Conservation (phyloP, 345 rosid genomes). For the Eucalyptus coolabah region DNA sequence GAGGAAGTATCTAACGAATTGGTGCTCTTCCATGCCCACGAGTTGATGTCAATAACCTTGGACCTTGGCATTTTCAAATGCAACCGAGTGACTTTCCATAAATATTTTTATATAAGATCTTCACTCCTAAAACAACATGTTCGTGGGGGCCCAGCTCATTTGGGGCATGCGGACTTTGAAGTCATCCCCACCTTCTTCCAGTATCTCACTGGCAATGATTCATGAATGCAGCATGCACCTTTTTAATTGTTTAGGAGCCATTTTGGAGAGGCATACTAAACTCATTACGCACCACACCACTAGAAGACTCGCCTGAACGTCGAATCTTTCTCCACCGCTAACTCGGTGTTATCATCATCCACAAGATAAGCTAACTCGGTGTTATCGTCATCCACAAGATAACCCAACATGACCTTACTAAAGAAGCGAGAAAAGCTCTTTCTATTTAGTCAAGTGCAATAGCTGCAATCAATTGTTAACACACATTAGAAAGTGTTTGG, state of each 20-base stretch:
- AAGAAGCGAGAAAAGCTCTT: background rate
- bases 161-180: background rate
- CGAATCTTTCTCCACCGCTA: background rate
- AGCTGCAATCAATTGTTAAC: background rate
- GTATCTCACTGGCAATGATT: background rate
- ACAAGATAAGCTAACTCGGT: too few relatives aligned
- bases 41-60: background rate
- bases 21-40: background rate
- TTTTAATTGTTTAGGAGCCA: background rate
- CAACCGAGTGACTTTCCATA: background rate
- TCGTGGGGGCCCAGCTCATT: background rate
- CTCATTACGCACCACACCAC: background rate
- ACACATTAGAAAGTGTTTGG: background rate
- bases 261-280: background rate
- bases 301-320: background rate
- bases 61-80: background rate
- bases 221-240: background rate
- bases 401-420: background rate
- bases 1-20: background rate
- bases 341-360: too few relatives aligned
- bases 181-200: background rate
- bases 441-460: background rate
- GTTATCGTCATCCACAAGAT: too few relatives aligned
- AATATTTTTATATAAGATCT: background rate
- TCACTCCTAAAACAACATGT: background rate